Conservation (phyloP, 169 alveolate genomes). For the Ichthyophthirius multifiliis region DNA sequence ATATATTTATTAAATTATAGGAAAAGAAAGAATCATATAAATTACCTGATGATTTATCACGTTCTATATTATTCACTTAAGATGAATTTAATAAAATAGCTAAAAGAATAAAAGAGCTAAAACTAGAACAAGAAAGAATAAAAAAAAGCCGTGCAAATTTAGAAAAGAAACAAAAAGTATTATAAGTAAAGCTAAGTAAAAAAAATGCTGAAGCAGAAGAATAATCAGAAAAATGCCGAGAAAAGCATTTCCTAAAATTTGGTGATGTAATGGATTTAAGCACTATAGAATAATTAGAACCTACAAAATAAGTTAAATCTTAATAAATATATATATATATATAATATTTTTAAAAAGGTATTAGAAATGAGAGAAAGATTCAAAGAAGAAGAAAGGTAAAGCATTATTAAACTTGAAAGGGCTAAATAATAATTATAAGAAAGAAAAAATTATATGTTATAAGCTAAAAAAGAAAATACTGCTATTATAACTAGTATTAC, state of each 20-base stretch:
- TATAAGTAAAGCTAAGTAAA: slow-evolving; percentile 53
- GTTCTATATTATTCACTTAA: slow-evolving; percentile 66
- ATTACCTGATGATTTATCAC: slow-evolving; percentile 57
- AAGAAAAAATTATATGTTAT: slow-evolving; percentile 71
- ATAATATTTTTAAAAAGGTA: background rate
- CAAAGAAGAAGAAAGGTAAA: slow-evolving; percentile 68
- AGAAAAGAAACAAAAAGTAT: slow-evolving; percentile 54
- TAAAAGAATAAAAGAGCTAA: slow-evolving; percentile 64
- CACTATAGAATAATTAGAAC: slow-evolving; percentile 67
- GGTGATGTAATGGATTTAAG: slow-evolving; percentile 82
- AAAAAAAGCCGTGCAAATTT: slow-evolving; percentile 43
- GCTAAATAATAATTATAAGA: slow-evolving; percentile 74
- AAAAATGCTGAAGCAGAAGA: slow-evolving; percentile 58
- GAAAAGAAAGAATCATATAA: background rate
- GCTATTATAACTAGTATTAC: slow-evolving; percentile 58
- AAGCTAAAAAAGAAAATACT: slow-evolving; percentile 78
- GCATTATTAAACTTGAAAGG: slow-evolving; percentile 74
- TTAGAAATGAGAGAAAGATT: slow-evolving; percentile 67
- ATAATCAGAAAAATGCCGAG: slow-evolving; percentile 78
- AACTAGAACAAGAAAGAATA: slow-evolving; percentile 56
- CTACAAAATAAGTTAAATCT: slow-evolving; percentile 49
- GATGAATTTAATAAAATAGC: slow-evolving; percentile 39
- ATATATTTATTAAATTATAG: too few relatives aligned
- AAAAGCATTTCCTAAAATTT: slow-evolving; percentile 83
- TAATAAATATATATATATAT: background rate